phyloP scores from a whole-genome alignment of 106 monocot species.

The Dendrobium nobile region DNA sequence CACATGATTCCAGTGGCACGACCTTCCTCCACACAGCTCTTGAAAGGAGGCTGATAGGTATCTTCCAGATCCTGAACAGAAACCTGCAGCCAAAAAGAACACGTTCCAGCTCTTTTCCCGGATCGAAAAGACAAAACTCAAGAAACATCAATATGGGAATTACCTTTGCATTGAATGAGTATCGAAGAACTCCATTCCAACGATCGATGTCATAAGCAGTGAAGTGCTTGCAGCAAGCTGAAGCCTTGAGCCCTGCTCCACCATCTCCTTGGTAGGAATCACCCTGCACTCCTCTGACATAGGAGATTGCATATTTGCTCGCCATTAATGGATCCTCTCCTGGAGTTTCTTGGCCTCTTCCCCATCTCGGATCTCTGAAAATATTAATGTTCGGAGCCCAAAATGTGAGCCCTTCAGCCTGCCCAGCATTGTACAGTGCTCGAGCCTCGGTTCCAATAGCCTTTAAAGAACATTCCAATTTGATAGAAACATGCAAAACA shows the following conservation, averaged over 20 bases:
- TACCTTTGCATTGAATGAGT: slow-evolving; percentile 56
- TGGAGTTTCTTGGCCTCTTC: slow-evolving; percentile 91
- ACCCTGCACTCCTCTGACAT: slow-evolving; percentile 80
- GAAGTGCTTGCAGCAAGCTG: slow-evolving; percentile 93
- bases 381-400: slow-evolving; percentile 91
- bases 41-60: slow-evolving; percentile 90
- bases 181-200: slow-evolving; percentile 52
- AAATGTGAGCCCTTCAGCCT: slow-evolving; percentile 71
- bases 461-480: slow-evolving; percentile 16
- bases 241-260: slow-evolving; percentile 33
- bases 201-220: slow-evolving; percentile 77
- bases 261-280: slow-evolving; percentile 33
- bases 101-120: neutral
- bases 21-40: slow-evolving; percentile 68
- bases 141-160: neutral
- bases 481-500: neutral
- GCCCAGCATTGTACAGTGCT: slow-evolving; percentile 74
- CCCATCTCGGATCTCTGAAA: slow-evolving; percentile 92
- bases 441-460: slow-evolving; percentile 70
- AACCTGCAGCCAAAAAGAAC: slow-evolving; percentile 36
- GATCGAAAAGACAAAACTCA: neutral
- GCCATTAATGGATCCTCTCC: slow-evolving; percentile 69
- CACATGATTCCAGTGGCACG: slow-evolving; percentile 86
- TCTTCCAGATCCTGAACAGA: slow-evolving; percentile 71
- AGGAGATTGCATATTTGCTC: slow-evolving; percentile 58